phyloP scores from a whole-genome alignment of 23 red algal species.

The Pyropia haitanensis region DNA sequence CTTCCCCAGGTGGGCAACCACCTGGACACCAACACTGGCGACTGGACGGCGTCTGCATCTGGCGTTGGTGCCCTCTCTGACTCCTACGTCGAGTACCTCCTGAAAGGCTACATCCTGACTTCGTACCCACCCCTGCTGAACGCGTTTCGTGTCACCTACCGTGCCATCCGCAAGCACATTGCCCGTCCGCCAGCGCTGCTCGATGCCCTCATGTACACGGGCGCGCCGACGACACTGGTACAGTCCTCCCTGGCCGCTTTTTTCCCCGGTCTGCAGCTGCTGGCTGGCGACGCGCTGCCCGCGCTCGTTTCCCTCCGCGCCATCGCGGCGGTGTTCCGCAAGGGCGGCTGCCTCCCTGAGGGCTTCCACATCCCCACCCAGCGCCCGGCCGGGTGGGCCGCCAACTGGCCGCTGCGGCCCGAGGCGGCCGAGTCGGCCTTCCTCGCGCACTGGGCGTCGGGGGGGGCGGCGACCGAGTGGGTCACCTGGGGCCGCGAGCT shows the following conservation, averaged over 20 bases:
- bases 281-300: conserved; percentile 14
- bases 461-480: conserved; percentile 4
- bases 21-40: conserved; percentile 27
- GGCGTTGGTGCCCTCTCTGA: conserved; percentile 48
- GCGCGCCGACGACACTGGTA: conserved; percentile 2
- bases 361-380: conserved; percentile 13
- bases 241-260: conserved; percentile 51
- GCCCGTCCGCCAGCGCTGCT: conserved; percentile 4
- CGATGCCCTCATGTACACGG: conserved; percentile 21
- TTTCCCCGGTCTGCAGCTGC: conserved; percentile 35
- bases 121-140: not conserved
- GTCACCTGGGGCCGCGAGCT: conserved; percentile 4
- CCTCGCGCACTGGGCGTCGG: conserved; percentile 43
- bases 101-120: conserved; percentile 4
- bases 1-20: conserved; percentile 31
- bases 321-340: conserved; percentile 40
- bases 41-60: conserved; percentile 27
- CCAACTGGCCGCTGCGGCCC: conserved; percentile 48
- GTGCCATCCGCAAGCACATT: conserved; percentile 22
- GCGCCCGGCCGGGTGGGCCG: not conserved
- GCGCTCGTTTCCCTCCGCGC: conserved; percentile 25
- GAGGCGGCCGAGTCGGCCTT: conserved; percentile 51
- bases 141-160: conserved; percentile 6
- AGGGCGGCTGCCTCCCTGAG: conserved; percentile 49
- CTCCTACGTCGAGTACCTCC: conserved; percentile 45